These are phyloP conservation scores for Trichoderma arundinaceum DNA, from an alignment of 2,329 filamentous ascomycete species.

Conservation along the genomic window DNA sequence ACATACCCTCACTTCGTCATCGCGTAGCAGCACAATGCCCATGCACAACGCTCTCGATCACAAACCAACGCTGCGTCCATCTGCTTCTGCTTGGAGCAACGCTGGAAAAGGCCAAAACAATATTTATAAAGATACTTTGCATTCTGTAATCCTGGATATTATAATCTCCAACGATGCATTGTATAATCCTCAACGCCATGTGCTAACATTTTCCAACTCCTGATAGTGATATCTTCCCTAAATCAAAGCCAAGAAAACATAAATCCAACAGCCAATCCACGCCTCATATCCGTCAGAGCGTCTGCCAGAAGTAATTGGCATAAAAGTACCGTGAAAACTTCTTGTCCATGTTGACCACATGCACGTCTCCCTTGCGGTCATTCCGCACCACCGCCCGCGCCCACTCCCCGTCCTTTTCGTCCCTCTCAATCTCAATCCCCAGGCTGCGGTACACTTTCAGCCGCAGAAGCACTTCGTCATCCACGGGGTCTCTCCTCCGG, in stretches of 20 bases:
- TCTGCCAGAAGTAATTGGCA: conserved; percentile 95
- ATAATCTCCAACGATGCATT: not conserved
- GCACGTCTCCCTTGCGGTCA: conserved; percentile 84
- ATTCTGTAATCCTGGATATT: not conserved
- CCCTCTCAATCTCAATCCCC: conserved; percentile 84
- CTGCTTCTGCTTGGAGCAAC: too few species aligned
- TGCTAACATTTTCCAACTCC: conserved; percentile 15
- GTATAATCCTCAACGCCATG: conserved; percentile 13
- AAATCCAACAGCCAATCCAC: not conserved
- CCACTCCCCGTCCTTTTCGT: conserved; percentile 77
- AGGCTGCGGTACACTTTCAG: conserved; percentile 90
- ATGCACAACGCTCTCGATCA: too few species aligned
- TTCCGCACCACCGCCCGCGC: conserved; percentile 85
- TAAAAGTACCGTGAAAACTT: conserved; percentile 93
- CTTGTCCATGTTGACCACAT: conserved; percentile 91
- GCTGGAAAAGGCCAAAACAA: too few species aligned
- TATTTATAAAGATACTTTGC: too few species aligned
- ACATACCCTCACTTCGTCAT: too few species aligned
- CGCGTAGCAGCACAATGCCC: too few species aligned
- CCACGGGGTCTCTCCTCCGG: conserved; percentile 53
- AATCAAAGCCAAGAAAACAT: not conserved
- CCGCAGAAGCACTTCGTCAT: conserved; percentile 72
- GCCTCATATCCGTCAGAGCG: conserved; percentile 60
- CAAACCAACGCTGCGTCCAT: too few species aligned
- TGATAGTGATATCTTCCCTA: conserved; percentile 20